Base-by-base conservation (phyloP, 768 basidiomycete species). In the Kwoniella dejecticola region DNA sequence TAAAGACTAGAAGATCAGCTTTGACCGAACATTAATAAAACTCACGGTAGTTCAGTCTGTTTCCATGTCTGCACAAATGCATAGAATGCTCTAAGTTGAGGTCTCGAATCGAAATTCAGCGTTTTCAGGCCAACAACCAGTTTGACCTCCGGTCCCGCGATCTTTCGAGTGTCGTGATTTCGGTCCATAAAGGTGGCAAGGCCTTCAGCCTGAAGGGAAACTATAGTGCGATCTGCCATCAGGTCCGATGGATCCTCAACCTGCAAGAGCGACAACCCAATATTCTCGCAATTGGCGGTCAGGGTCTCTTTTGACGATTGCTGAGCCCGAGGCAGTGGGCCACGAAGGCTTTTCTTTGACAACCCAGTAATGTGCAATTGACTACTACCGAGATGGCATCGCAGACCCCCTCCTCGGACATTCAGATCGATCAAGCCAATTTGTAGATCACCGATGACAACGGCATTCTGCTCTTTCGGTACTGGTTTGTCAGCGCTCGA, bases 21-120 rank as follows among this genome's bases (percentile, higher is more conserved):
- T 11, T 10, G 31, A 24, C 19, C 45, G 33, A 21, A 24, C 36
- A 13, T 27, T 13, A 7, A 1, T 27, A 4, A 8, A 6, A 60
- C 58, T 60, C 30, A 60, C 58, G 61, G 61, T 36, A 62, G 30
- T 26, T 62, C 47, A 12, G 26, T 53, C n/a, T 42, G 8, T 47
- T 70, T 60, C 69, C 69, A 70, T 7, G 47, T 61, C 33, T 66
- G 64, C 11, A 62, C 63, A 38, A 70, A 70, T 12, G 57, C 59
- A 42, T 68, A 59, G 36, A 68, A 67, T 10, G 67, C 54, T 31
- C 48, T 47, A 7, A 73, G 46, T 49, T 70, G 69, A 44, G 72
- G 72, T 45, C 59, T 40, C 10, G 64, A 66, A 24, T 73, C 69
- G 23, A 73, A 60, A 8, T 61, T 52, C 38, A 69, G 17, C 3